Base-by-base conservation (phyloP, 306 rosid species). In the Quillaja saponaria region DNA sequence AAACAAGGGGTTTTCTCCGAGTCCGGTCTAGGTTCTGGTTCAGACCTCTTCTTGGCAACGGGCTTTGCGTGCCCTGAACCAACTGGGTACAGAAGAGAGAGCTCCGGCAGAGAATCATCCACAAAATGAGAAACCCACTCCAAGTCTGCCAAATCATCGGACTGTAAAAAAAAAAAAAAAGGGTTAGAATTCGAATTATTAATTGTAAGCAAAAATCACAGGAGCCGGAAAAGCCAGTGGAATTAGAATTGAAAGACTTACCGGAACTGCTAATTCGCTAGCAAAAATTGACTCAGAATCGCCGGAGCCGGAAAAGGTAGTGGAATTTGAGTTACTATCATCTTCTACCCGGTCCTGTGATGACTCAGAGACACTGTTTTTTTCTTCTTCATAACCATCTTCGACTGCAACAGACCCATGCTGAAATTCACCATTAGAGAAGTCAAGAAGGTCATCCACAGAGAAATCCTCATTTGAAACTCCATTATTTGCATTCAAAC, bases 111-210 rank as follows among this genome's bases (percentile, higher is more conserved):
- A 58, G 88, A 84, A 64, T 92, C 98, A 55, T 92, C 95, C n/a
- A 86, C 98, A 21, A 88, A 82, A 47, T 77, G 95, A 34, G 98
- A 92, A 66, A 92, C 90, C 98, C 98, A 92, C 70, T 92, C 98
- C 0, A 92, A 72, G 7, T 63, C 98, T 6, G 91, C 92, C 66
- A 88, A 6, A 53, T 85, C 87, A 82, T 84, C 96, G 58, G 70
- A 80, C 98, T 92, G 88, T 53, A 6, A 35, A 61, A 66, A 38
- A 53, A 47, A 51, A 40, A 51, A 40, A 51, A 55, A 68, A 3
- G 0, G 3, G 9, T 34, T 35, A 34, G n/a, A 51, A 60, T 58
- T 55, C 62, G 5, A 58, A 16, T 66, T 44, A 37, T 14, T 17
- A 34, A 28, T 6, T 20, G n/a, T 56, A 53, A 45, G 3, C 1